Percentiles rank a stretch among this genome's conserved stretches.
Evolutionary conservation across 2,329 filamentous ascomycete genomes (phyloP).

Genomic region (Chrysosporium keratinophilum): DNA sequence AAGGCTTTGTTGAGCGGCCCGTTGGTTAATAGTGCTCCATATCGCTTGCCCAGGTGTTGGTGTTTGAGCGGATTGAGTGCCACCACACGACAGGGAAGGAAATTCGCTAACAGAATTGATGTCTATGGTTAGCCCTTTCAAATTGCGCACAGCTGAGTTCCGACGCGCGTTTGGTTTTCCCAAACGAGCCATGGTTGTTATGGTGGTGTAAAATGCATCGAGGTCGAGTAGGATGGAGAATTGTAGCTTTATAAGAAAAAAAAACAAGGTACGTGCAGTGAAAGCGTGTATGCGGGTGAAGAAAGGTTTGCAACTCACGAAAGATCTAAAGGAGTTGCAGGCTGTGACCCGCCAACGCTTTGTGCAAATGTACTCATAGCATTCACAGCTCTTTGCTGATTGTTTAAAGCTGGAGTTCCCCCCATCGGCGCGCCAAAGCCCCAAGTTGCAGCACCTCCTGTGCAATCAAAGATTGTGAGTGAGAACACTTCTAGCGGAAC

Average conservation of each 20-base stretch:
- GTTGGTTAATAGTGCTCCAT: constrained; percentile 49
- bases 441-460: constrained; percentile 47
- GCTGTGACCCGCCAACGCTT: constrained; percentile 45
- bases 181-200: constrained; percentile 2
- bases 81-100: constrained; percentile 49
- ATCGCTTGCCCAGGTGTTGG: constrained; percentile 45
- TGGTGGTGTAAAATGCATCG: neutral
- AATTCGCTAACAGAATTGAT: constrained; percentile 45
- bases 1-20: constrained; percentile 43
- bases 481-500: constrained; percentile 1
- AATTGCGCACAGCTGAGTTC: neutral
- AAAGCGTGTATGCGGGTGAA: neutral
- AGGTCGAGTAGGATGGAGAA: neutral
- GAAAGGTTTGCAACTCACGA: constrained; percentile 39
- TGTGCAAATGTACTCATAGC: constrained; percentile 47
- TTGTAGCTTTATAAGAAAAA: neutral
- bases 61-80: constrained; percentile 44
- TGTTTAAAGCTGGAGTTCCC: constrained; percentile 42
- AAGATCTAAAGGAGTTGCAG: constrained; percentile 45
- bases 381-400: constrained; percentile 43
- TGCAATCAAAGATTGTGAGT: constrained; percentile 6
- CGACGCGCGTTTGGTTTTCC: neutral
- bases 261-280: neutral
- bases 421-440: constrained; percentile 47
- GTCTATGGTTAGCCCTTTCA: constrained; percentile 13